phyloP scores from a whole-genome alignment of 768 basidiomycete species.

The Tricholomella constricta region DNA sequence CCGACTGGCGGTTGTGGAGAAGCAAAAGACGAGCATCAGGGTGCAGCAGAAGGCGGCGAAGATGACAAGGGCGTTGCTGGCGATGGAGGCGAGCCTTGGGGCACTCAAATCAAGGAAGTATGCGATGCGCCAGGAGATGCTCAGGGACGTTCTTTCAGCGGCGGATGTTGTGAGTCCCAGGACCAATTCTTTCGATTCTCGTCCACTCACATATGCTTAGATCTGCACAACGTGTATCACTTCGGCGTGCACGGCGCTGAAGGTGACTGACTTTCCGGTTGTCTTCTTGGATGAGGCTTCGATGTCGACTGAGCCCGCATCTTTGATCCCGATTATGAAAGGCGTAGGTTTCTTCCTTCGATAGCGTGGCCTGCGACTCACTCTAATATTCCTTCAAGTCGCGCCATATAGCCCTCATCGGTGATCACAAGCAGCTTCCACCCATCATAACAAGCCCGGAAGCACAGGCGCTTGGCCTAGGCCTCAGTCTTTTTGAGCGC shows the following conservation, averaged over 20 bases:
- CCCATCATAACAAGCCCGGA: conserved; percentile 81
- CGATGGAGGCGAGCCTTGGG: conserved; percentile 26
- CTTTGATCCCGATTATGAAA: conserved; percentile 91
- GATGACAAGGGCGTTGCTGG: conserved; percentile 33
- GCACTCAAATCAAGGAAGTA: conserved; percentile 46
- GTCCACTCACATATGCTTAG: conserved; percentile 33
- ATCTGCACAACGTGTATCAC: conserved; percentile 90
- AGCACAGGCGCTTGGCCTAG: conserved; percentile 72
- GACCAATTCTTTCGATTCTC: conserved; percentile 6
- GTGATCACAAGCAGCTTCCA: conserved; percentile 96
- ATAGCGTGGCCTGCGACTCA: conserved; percentile 7
- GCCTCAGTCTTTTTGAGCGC: conserved; percentile 85
- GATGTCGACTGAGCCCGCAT: conserved; percentile 94
- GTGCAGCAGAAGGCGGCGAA: conserved; percentile 26
- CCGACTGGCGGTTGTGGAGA: conserved; percentile 18
- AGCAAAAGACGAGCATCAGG: conserved; percentile 19
- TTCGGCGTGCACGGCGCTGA: conserved; percentile 63
- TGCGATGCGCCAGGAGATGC: conserved; percentile 61
- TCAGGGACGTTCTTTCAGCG: conserved; percentile 58
- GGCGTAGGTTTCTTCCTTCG: conserved; percentile 60
- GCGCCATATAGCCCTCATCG: conserved; percentile 83
- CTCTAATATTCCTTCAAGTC: conserved; percentile 47
- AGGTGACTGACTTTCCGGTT: conserved; percentile 84
- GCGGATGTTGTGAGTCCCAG: conserved; percentile 69
- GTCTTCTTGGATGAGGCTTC: conserved; percentile 95